A percentile compares a stretch with the other conserved stretches of the same genome.
Conservation (phyloP, 495 filamentous ascomycete genomes). For the Copromyces sp. region DNA sequence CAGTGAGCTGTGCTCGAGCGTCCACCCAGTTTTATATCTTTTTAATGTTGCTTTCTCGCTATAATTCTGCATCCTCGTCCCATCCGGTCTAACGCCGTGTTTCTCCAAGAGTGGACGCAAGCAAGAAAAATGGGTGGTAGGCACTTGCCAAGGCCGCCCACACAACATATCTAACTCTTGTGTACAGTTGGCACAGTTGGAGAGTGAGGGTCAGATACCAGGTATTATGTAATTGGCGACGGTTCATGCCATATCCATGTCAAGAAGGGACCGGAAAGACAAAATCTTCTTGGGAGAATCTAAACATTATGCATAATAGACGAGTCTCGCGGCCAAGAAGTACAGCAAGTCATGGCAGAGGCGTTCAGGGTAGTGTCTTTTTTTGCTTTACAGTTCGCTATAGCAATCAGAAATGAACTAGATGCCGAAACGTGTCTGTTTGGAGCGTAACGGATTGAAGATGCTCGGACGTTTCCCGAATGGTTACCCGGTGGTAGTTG, state of each 20-base stretch:
- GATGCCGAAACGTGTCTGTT: neutral
- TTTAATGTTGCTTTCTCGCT: neutral
- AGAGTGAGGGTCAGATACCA: neutral
- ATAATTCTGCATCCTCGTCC: neutral
- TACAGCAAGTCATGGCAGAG: constrained; percentile 10
- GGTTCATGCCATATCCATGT: neutral
- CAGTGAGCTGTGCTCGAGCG: neutral
- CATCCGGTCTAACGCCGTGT: neutral
- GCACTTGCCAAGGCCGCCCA: neutral
- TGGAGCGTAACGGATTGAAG: neutral
- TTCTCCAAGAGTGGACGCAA: neutral
- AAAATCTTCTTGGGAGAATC: constrained; percentile 4
- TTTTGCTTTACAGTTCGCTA: neutral
- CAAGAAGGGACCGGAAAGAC: constrained; percentile 3
- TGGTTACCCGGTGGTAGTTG: neutral
- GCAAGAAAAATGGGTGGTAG: neutral
- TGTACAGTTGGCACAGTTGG: neutral
- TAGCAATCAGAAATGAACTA: neutral
- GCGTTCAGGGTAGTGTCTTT: constrained; percentile 9
- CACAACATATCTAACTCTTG: neutral
- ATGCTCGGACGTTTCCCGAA: neutral
- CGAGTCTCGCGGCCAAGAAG: constrained; percentile 3
- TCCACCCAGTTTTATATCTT: neutral
- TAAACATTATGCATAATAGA: constrained; percentile 10
- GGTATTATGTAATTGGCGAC: neutral